Conservation (phyloP, 1,284 basidiomycete species). For the Ganoderma lingzhi region DNA sequence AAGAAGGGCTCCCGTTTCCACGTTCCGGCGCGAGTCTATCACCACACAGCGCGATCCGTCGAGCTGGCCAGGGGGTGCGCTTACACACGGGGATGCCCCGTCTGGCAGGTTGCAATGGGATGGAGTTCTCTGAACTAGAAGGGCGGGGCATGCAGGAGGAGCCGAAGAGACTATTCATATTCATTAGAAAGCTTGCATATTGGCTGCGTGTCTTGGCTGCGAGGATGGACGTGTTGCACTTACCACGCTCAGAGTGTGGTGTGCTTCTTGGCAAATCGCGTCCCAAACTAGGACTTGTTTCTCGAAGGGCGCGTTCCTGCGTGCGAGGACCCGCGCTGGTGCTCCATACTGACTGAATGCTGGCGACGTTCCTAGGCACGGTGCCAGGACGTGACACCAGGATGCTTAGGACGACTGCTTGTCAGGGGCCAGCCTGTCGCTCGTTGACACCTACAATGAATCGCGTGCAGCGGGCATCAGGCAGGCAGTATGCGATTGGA, state of each 20-base stretch:
- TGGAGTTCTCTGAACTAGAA: not conserved
- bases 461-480: not conserved
- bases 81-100: not conserved
- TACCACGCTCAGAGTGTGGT: not conserved
- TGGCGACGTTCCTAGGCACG: not conserved
- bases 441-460: not conserved
- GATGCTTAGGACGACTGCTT: not conserved
- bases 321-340: not conserved
- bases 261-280: not conserved
- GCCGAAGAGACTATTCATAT: slow-evolving; percentile 2
- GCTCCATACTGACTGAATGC: not conserved
- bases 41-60: not conserved
- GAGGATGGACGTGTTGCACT: not conserved
- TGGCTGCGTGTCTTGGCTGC: not conserved
- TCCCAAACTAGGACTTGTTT: not conserved
- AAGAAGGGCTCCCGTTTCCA: slow-evolving; percentile 7
- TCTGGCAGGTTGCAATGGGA: not conserved
- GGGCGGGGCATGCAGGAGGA: not conserved
- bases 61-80: not conserved
- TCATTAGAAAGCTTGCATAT: not conserved
- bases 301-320: not conserved
- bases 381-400: not conserved
- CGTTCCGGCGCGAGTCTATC: slow-evolving; percentile 4
- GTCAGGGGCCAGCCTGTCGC: not conserved
- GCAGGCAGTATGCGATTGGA: not conserved